A percentile compares a stretch with the other conserved stretches of the same genome.
These are phyloP conservation scores for Tricholoma hemisulphureum DNA, from an alignment of 768 basidiomycete species.

Conservation along the genomic window DNA sequence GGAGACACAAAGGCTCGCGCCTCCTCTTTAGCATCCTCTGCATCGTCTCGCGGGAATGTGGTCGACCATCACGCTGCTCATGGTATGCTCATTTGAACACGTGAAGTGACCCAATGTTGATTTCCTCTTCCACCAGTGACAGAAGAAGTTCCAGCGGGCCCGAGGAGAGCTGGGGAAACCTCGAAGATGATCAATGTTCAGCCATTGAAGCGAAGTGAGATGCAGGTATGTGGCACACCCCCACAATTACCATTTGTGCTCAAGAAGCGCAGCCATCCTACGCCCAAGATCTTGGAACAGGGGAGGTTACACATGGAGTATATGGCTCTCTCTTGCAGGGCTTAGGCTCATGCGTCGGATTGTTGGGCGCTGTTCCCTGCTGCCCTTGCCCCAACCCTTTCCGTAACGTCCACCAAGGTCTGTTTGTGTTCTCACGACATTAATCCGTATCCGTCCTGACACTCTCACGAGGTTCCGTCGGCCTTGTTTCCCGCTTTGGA, in stretches of 20 bases:
- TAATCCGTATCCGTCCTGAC: constrained; percentile 15
- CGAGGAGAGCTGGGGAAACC: constrained; percentile 26
- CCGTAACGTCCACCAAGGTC: constrained; percentile 83
- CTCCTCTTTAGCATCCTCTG: constrained; percentile 39
- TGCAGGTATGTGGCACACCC: constrained; percentile 59
- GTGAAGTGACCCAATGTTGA: not conserved
- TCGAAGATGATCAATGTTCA: constrained; percentile 72
- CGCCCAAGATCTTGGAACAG: constrained; percentile 81
- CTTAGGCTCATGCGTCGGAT: constrained; percentile 65
- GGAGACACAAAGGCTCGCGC: constrained; percentile 55
- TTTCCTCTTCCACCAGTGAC: constrained; percentile 49
- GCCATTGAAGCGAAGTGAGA: constrained; percentile 79
- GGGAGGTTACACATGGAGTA: constrained; percentile 76
- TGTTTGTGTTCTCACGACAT: constrained; percentile 4
- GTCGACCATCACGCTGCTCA: constrained; percentile 70
- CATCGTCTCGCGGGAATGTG: constrained; percentile 53
- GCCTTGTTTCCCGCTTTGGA: constrained; percentile 89
- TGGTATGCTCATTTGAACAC: constrained; percentile 41
- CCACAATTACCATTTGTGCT: not conserved
- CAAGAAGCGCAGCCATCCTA: constrained; percentile 69
- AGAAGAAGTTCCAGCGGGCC: constrained; percentile 46
- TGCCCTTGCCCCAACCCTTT: constrained; percentile 85
- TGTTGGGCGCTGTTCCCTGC: constrained; percentile 76
- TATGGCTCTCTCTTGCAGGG: constrained; percentile 81
- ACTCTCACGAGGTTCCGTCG: constrained; percentile 67